Base-by-base conservation (phyloP, 2,329 filamentous ascomycete species). In the Teratosphaeria pseudoeucalypti region DNA sequence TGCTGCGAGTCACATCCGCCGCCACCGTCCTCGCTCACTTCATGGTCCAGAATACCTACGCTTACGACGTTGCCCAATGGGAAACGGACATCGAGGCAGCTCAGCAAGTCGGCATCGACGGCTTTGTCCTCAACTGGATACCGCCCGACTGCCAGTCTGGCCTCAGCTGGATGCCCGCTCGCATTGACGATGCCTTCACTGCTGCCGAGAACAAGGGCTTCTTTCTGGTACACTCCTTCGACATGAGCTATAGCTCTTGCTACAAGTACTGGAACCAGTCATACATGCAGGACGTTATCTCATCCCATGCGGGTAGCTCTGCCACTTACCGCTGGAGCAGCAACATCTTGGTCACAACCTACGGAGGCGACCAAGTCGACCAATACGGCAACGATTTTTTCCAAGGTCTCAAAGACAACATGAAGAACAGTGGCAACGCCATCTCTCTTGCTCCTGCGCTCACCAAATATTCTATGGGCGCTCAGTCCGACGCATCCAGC, bases 151-250 rank as follows among this genome's bases (percentile, higher is more conserved):
- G 72, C 62, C 56, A 65, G 37, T 61, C 60, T 54, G 62, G 67
- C 57, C 64, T 68, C 54, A 62, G 58, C 58, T 74, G 72, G 72
- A 66, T 67, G 60, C 60, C 68, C 34, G 68, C 70, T 64, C 68
- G 68, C 58, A 72, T 74, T 56, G 69, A 71, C 55, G 71, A 73
- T 60, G 73, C 73, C 37, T 74, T 66, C 62, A 65, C 62, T 54
- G 73, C 68, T 57, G 72, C 72, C 49, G 68, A 69, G 60, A 53
- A 64, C 37, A 62, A 68, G 57, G 67, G 68, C 61, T 75, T 75
- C 67, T 69, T 70, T 63, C 66, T 75, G 62, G 68, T 72, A 62
- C 67, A 70, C 61, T 74, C 72, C 23, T 75, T 75, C 64, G 73
- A 75, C 64, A 74, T 74, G 72, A 72, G 67, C 65, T 72, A 70